Conservation (phyloP, 1,284 basidiomycete genomes). For the Boletus hoseneyae region DNA sequence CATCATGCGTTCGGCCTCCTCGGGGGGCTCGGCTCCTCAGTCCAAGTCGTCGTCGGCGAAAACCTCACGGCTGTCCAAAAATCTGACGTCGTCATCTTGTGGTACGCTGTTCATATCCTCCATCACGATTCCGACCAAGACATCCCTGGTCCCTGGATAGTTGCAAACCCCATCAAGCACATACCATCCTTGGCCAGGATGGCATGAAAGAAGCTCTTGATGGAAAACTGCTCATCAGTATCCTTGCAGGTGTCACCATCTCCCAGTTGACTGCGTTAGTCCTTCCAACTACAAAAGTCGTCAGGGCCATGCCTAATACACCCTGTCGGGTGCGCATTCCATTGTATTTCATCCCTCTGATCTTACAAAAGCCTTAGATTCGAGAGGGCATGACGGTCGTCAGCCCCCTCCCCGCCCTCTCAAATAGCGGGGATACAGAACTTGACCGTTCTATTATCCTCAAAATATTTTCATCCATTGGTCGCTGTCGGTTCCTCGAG, state of each 20-base stretch:
- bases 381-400: conserved; percentile 97
- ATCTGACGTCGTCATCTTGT: conserved; percentile 85
- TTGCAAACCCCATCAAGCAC: conserved; percentile 92
- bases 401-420: conserved; percentile 59
- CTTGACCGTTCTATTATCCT: conserved; percentile 76
- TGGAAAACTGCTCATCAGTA: conserved; percentile 93
- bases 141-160: conserved; percentile 46
- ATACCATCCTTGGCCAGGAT: conserved; percentile 67
- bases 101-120: conserved; percentile 50
- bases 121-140: not conserved
- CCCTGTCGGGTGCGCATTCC: conserved; percentile 77
- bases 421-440: conserved; percentile 44
- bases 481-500: conserved; percentile 89
- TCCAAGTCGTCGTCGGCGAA: conserved; percentile 67
- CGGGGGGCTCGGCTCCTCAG: conserved; percentile 52
- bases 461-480: conserved; percentile 94
- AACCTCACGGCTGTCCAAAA: conserved; percentile 76
- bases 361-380: conserved; percentile 54
- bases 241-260: conserved; percentile 94
- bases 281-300: conserved; percentile 73
- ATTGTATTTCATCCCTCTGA: not conserved
- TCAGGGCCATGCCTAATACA: conserved; percentile 98
- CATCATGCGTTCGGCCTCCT: conserved; percentile 59
- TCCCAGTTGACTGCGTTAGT: conserved; percentile 78
- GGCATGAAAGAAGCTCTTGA: conserved; percentile 88